These are phyloP conservation scores for Cyberlindnera subsufficiens DNA, from an alignment of 805 yeast genomes.

Conservation along the genomic window DNA sequence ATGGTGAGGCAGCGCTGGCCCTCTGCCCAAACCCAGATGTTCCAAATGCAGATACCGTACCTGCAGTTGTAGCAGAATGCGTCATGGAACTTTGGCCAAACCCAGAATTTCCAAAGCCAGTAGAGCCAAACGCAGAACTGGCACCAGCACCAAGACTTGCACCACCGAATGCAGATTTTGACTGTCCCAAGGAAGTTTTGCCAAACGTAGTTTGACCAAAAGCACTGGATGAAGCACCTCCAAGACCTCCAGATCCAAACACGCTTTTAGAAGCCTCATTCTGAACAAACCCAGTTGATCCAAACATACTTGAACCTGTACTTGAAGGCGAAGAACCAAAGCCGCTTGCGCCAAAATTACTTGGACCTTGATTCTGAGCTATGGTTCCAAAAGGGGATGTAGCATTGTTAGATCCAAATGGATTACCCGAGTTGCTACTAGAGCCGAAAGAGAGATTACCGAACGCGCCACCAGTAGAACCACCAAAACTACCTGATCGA, in stretches of 20 bases:
- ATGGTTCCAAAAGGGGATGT: background rate
- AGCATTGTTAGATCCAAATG: slow-evolving; percentile 3
- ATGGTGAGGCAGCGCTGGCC: slow-evolving; percentile 7
- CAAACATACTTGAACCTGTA: too few relatives aligned
- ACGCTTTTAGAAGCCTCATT: background rate
- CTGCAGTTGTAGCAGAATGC: background rate
- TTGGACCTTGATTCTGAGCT: background rate
- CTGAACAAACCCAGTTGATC: too few relatives aligned
- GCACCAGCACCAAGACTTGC: background rate
- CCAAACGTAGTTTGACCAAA: slow-evolving; percentile 7
- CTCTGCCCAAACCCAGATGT: slow-evolving; percentile 16
- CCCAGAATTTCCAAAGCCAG: slow-evolving; percentile 18
- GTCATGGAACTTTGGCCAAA: slow-evolving; percentile 9
- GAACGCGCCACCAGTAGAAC: slow-evolving; percentile 13
- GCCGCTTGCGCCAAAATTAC: background rate
- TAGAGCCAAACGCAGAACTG: slow-evolving; percentile 7
- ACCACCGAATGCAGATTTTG: slow-evolving; percentile 1
- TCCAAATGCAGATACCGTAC: slow-evolving; percentile 11
- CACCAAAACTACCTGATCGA: slow-evolving; percentile 1
- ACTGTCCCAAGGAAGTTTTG: slow-evolving; percentile 1
- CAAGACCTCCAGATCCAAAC: background rate
- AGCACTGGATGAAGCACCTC: background rate
- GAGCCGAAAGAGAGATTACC: slow-evolving; percentile 5
- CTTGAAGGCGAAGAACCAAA: background rate
- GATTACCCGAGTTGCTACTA: background rate